These are phyloP conservation scores for Penicillium verhagenii DNA, from an alignment of 495 filamentous ascomycete genomes.

Conservation along the genomic window DNA sequence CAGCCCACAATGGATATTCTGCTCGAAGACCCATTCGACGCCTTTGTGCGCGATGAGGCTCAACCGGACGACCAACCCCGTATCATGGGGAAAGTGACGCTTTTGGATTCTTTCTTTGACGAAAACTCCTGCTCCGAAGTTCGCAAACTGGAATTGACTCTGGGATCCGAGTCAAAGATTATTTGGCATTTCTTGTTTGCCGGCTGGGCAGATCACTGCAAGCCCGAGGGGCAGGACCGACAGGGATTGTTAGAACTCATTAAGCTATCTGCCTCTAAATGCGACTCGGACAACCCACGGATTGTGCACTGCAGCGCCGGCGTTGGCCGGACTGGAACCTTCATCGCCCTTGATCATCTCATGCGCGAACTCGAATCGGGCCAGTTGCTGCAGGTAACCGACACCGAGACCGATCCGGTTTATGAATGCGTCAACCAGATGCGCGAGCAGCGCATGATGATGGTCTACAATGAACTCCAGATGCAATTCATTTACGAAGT, in stretches of 20 bases:
- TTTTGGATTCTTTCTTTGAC: slow-evolving; percentile 48
- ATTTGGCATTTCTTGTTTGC: slow-evolving; percentile 91
- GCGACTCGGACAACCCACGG: slow-evolving; percentile 68
- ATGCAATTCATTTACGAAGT: slow-evolving; percentile 90
- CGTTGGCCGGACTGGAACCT: slow-evolving; percentile 91
- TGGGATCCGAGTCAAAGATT: slow-evolving; percentile 62
- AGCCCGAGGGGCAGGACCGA: slow-evolving; percentile 78
- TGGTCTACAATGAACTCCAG: slow-evolving; percentile 91
- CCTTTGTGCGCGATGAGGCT: slow-evolving; percentile 26
- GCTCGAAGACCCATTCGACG: slow-evolving; percentile 45
- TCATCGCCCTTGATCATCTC: slow-evolving; percentile 91
- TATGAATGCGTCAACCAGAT: slow-evolving; percentile 77
- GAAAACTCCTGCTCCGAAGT: slow-evolving; percentile 52
- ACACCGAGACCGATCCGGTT: slow-evolving; percentile 55
- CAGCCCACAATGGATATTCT: slow-evolving; percentile 60
- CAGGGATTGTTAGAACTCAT: slow-evolving; percentile 77
- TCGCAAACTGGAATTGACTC: slow-evolving; percentile 52
- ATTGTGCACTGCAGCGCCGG: slow-evolving; percentile 94
- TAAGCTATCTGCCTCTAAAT: slow-evolving; percentile 70
- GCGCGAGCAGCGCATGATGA: slow-evolving; percentile 86
- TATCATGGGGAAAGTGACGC: slow-evolving; percentile 42
- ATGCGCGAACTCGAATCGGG: slow-evolving; percentile 78
- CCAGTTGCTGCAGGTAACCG: slow-evolving; percentile 49
- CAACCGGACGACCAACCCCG: slow-evolving; percentile 16
- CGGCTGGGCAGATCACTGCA: slow-evolving; percentile 91